Evolutionary conservation across 192 early-diverging fungal genomes (phyloP), one percentile per base, ranked within the genome.

Genomic region (Coemansia sp.): DNA sequence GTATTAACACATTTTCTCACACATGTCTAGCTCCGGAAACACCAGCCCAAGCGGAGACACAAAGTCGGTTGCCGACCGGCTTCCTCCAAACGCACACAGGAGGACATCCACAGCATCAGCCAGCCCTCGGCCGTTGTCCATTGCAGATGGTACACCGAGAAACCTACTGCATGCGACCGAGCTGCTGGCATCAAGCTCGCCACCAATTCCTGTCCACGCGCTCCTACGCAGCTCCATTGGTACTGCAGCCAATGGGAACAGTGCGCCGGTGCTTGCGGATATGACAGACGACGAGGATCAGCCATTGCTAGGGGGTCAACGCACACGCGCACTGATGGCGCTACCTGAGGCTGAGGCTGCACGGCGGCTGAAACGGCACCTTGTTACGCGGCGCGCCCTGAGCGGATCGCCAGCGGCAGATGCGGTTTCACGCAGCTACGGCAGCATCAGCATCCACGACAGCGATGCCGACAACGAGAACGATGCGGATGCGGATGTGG

Each of bases 291-390:
- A 61, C 25, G 45, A 41, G 1, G 37, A 59, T 16, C 38, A 32
- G 57, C 51, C 25, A 14, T n/a, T 17, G n/a, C 43, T 38, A 32
- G 32, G 32, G 12, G 48, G 43, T 14, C 46, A 4, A 55, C 72
- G 44, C 69, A 48, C 44, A 8, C 64, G 68, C 44, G 67, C 79
- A 19, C 67, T 69, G 46, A 76, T 76, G 79, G 68, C 70, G 0
- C 63, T 81, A 3, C 61, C 79, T 1, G 58, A 64, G 55, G 67
- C 70, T 2, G 87, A 85, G 55, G 84, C 82, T 2, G 89, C 89
- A 8, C 86, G 89, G 70, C 87, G 90, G 45, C 83, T 92, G 6
- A 88, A 85, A 65, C 85, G 87, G 49, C 89, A 92, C 62, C 84
- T 92, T 61, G 89, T 92, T 10, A 86, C 87, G 39, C 86, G 87